These are phyloP conservation scores for Aspergillus melleus DNA, from an alignment of 2,329 filamentous ascomycete species.

Conservation along the genomic window DNA sequence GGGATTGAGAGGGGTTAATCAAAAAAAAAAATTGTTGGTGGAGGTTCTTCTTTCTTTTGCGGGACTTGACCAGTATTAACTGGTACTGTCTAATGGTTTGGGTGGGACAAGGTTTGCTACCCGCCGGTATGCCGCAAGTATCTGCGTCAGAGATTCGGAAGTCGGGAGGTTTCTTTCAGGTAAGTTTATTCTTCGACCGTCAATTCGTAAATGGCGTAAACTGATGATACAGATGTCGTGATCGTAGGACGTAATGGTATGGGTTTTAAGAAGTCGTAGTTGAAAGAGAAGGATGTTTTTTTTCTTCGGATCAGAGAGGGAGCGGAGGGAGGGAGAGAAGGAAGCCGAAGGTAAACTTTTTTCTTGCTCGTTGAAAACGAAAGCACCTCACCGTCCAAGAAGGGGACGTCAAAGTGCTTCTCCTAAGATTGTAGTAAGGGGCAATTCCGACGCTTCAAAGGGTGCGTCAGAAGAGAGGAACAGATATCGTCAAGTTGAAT, in stretches of 20 bases:
- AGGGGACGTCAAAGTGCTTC: constrained; percentile 38
- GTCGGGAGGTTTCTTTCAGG: constrained; percentile 1
- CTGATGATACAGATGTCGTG: constrained; percentile 8
- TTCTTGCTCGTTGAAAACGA: constrained; percentile 11
- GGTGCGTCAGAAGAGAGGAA: constrained; percentile 50
- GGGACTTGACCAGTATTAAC: constrained; percentile 2
- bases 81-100: not conserved
- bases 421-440: constrained; percentile 41
- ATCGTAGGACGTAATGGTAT: not conserved
- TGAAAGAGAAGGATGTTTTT: constrained; percentile 4
- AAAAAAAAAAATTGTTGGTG: not conserved
- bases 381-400: constrained; percentile 39
- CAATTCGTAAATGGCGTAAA: constrained; percentile 12
- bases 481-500: constrained; percentile 55
- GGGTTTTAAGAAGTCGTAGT: constrained; percentile 3
- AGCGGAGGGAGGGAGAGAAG: constrained; percentile 14
- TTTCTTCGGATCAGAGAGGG: constrained; percentile 15
- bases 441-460: constrained; percentile 62
- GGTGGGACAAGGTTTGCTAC: constrained; percentile 20
- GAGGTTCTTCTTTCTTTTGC: not conserved
- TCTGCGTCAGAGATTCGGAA: constrained; percentile 23
- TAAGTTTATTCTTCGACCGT: constrained; percentile 10
- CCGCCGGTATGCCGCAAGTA: constrained; percentile 13
- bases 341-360: constrained; percentile 6
- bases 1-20: constrained; percentile 11